Conservation (phyloP, 2,329 filamentous ascomycete species). For the Stromatinia cepivora region DNA sequence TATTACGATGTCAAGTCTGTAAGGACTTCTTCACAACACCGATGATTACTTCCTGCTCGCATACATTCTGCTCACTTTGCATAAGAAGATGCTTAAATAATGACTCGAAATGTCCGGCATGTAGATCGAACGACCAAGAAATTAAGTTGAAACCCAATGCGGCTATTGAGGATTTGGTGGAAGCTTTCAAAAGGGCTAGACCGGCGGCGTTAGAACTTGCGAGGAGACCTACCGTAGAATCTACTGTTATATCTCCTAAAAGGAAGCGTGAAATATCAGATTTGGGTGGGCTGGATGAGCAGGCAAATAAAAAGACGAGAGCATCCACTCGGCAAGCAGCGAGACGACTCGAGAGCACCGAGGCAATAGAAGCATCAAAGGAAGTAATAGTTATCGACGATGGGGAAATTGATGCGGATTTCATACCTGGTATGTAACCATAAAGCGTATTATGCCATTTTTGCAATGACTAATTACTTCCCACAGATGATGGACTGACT, state of each 20-base stretch:
- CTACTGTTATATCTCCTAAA: conserved; percentile 48
- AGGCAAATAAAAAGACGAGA: conserved; percentile 52
- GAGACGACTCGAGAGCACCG: conserved; percentile 28
- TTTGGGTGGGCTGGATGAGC: conserved; percentile 39
- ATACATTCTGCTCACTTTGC: conserved; percentile 96
- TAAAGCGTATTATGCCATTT: not conserved
- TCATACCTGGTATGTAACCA: conserved; percentile 35
- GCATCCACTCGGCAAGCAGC: conserved; percentile 52
- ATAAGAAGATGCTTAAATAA: conserved; percentile 81
- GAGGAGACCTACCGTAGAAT: conserved; percentile 43
- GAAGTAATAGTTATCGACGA: conserved; percentile 41
- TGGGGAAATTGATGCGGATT: conserved; percentile 36
- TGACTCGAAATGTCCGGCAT: conserved; percentile 86
- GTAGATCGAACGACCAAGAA: conserved; percentile 76
- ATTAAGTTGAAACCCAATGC: conserved; percentile 82
- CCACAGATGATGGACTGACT: conserved; percentile 59
- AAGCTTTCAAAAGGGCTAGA: conserved; percentile 70
- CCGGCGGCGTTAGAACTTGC: conserved; percentile 65
- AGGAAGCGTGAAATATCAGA: conserved; percentile 47
- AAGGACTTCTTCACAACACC: conserved; percentile 96
- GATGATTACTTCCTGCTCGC: conserved; percentile 90
- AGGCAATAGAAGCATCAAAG: conserved; percentile 39
- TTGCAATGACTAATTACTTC: conserved; percentile 20
- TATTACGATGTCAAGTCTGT: conserved; percentile 93
- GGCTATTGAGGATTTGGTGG: conserved; percentile 80